Evolutionary conservation across 1,284 basidiomycete genomes (phyloP).

Genomic region (Ganoderma boninense): DNA sequence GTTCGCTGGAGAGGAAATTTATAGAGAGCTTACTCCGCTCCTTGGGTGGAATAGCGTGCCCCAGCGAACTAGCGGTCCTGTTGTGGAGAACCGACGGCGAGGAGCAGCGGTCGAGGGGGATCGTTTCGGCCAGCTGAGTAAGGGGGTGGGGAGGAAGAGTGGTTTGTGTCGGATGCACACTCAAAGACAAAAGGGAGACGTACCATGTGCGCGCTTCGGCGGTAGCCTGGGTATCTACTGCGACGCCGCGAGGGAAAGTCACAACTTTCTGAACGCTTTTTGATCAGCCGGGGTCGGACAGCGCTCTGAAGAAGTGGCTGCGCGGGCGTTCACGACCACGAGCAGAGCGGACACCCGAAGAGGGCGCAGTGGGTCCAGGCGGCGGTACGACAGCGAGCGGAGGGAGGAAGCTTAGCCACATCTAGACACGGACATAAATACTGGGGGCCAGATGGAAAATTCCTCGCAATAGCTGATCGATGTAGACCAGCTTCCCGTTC

Average conservation of each 20-base stretch:
- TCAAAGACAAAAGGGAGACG: slow-evolving; percentile 3
- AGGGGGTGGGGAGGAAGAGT: neutral
- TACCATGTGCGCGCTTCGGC: slow-evolving; percentile 15
- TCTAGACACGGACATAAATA: slow-evolving; percentile 30
- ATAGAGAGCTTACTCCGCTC: slow-evolving; percentile 32
- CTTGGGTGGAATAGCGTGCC: slow-evolving; percentile 22
- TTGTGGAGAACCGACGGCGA: slow-evolving; percentile 14
- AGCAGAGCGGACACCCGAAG: slow-evolving; percentile 19
- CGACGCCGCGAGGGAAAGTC: slow-evolving; percentile 3
- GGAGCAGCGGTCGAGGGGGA: slow-evolving; percentile 17
- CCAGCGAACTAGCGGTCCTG: slow-evolving; percentile 5
- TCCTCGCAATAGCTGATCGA: slow-evolving; percentile 25
- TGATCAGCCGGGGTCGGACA: slow-evolving; percentile 8
- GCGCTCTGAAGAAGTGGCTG: slow-evolving; percentile 16
- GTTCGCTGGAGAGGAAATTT: slow-evolving; percentile 25
- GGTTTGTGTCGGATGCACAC: neutral
- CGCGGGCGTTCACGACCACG: slow-evolving; percentile 18
- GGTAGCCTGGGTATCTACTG: neutral
- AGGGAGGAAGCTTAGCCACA: slow-evolving; percentile 31
- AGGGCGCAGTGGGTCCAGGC: slow-evolving; percentile 14
- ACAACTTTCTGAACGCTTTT: slow-evolving; percentile 11
- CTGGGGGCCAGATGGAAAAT: slow-evolving; percentile 18
- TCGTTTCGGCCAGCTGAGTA: slow-evolving; percentile 16
- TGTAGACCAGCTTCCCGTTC: slow-evolving; percentile 29
- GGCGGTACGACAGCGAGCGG: slow-evolving; percentile 29